Conservation (phyloP, 805 yeast species). For the Sugiyamaella smithiae region DNA sequence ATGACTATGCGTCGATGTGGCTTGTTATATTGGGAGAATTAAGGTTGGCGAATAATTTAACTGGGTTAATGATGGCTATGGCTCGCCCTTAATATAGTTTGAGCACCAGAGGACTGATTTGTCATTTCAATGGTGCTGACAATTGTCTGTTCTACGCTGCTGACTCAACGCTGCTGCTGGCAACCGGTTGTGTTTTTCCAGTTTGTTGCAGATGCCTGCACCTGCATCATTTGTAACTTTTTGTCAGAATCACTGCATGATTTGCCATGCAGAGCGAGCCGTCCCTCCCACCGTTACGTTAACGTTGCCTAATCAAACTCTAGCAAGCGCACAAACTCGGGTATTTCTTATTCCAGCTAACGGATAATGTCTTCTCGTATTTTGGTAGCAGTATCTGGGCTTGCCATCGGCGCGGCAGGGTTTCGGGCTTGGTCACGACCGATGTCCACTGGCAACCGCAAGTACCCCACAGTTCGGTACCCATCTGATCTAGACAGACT, state of each 20-base stretch:
- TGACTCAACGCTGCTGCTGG: too few relatives aligned
- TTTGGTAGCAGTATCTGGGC: not conserved
- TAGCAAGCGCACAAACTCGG: too few relatives aligned
- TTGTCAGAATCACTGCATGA: not conserved
- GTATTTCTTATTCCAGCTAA: too few relatives aligned
- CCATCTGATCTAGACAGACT: not conserved
- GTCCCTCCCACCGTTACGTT: not conserved
- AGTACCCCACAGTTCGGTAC: not conserved
- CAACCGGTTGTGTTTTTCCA: too few relatives aligned
- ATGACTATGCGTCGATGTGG: not conserved
- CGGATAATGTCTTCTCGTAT: not conserved
- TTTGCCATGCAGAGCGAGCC: slow-evolving; percentile 2
- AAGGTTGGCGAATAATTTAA: not conserved
- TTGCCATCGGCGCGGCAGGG: not conserved
- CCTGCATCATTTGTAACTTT: too few relatives aligned
- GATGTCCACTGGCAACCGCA: not conserved
- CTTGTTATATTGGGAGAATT: not conserved
- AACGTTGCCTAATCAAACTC: slow-evolving; percentile 3
- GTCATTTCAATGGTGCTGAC: too few relatives aligned
- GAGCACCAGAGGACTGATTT: too few relatives aligned
- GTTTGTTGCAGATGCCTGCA: too few relatives aligned
- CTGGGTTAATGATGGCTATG: too few relatives aligned
- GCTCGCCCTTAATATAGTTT: too few relatives aligned
- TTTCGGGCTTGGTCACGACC: slow-evolving; percentile 1
- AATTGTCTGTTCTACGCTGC: too few relatives aligned